These are phyloP conservation scores for Tirmania nivea DNA, from an alignment of 495 filamentous ascomycete species.

Conservation along the genomic window DNA sequence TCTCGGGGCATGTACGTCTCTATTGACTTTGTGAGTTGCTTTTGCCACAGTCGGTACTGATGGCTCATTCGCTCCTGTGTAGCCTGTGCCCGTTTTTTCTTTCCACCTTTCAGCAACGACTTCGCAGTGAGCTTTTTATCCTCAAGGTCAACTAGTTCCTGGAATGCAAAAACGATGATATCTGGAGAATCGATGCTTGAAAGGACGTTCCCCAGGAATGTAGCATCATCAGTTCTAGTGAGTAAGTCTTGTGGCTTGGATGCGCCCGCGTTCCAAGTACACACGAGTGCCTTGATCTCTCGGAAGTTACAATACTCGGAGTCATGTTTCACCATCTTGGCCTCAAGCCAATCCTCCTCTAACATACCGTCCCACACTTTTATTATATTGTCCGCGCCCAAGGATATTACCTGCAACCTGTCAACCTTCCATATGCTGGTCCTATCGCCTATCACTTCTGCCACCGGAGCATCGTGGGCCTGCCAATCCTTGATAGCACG, in stretches of 20 bases:
- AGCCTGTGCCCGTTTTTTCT: slow-evolving; percentile 74
- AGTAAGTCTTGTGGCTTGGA: slow-evolving; percentile 63
- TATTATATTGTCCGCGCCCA: slow-evolving; percentile 70
- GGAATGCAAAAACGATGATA: slow-evolving; percentile 88
- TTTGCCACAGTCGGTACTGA: slow-evolving; percentile 88
- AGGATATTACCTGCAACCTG: slow-evolving; percentile 63
- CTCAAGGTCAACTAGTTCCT: slow-evolving; percentile 89
- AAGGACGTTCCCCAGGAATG: slow-evolving; percentile 58
- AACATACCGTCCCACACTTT: slow-evolving; percentile 85
- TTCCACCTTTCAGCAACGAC: slow-evolving; percentile 41
- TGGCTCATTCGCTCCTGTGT: slow-evolving; percentile 82
- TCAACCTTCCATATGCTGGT: slow-evolving; percentile 76
- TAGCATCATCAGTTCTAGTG: slow-evolving; percentile 38
- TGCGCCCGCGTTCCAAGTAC: slow-evolving; percentile 96
- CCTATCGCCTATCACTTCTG: slow-evolving; percentile 51
- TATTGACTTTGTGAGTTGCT: slow-evolving; percentile 57
- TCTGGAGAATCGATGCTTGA: slow-evolving; percentile 54
- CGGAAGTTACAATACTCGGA: slow-evolving; percentile 65
- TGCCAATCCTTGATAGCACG: slow-evolving; percentile 80
- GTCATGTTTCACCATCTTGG: slow-evolving; percentile 65
- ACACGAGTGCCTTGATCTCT: slow-evolving; percentile 49
- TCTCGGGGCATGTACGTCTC: slow-evolving; percentile 63
- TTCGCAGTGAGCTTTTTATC: slow-evolving; percentile 95
- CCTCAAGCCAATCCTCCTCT: slow-evolving; percentile 80
- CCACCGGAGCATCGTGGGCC: slow-evolving; percentile 64